These are phyloP conservation scores for Scenedesmus sp. DNA, from an alignment of 163 green algal species.

Conservation along the genomic window DNA sequence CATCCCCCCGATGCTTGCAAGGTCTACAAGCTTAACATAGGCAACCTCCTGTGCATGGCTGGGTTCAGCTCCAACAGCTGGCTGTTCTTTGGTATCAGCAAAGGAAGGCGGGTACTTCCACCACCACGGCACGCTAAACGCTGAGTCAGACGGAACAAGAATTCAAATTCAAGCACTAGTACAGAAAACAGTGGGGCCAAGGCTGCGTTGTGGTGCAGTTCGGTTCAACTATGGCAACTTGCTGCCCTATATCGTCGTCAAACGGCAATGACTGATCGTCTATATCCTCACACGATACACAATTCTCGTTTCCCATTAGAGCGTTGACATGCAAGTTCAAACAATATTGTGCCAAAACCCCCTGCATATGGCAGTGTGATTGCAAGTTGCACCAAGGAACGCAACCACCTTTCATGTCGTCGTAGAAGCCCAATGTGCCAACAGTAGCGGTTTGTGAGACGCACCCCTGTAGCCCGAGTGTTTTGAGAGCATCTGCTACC, in stretches of 20 bases:
- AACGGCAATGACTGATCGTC: not conserved
- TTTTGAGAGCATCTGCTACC: not conserved
- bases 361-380: not conserved
- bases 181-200: not conserved
- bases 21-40: too few species aligned
- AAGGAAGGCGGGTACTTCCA: not conserved
- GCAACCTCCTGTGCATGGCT: not conserved
- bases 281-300: too few species aligned
- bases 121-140: not conserved
- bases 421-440: not conserved
- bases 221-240: not conserved
- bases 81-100: not conserved
- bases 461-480: not conserved
- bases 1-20: not conserved
- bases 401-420: not conserved
- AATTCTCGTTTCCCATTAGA: not conserved
- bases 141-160: not conserved
- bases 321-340: not conserved
- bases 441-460: not conserved
- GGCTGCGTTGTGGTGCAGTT: not conserved
- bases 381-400: not conserved
- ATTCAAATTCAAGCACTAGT: not conserved
- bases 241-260: not conserved
- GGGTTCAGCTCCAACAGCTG: not conserved
- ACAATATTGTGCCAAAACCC: not conserved